Evolutionary conservation across 129 eudicot genomes (phyloP), one percentile per base, ranked within the genome.

Genomic region (Arctium minus): DNA sequence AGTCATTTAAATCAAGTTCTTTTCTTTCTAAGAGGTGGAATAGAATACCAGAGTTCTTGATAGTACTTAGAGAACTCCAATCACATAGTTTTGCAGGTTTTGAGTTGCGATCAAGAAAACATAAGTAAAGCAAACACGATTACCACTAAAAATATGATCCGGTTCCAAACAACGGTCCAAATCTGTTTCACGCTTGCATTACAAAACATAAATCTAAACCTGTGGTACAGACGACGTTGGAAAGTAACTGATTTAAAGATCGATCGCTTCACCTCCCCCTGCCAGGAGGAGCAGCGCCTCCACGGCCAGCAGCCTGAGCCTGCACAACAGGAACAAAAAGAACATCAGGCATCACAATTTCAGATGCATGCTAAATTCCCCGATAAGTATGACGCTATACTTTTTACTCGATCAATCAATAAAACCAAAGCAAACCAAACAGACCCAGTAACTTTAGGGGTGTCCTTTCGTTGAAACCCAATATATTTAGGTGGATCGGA

Each of bases 261-360:
- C 17, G 36, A 78, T 87, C 85, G 85, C 85, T 92, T 83, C 74
- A 95, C 73, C 75, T 84, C 89, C 98, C 94, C 87, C 94, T 87
- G 15, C 97, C 98, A 72, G 92, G 91, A 53, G 91, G 62, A 15
- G 75, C 75, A 3, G 78, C 9, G 4, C 91, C 91, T 6, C 96
- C 94, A 73, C 98, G 94, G 32, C 92, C 94, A 69, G 92, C 91
- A 68, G 91, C 88, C 82, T 89, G 98, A 72, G 94, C 92, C 98
- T 93, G 92, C 89, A 86, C 60, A 70, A 46, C 67, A 60, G 1
- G 5, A 5, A 27, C 10, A 18, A 75, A 8, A 1, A 9, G 6
- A 11, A 30, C 18, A 56, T 60, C 29, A 18, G 68, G 4, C 7
- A 5, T 60, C 68, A 17, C 68, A 53, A 53, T 15, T 53, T 42